phyloP scores from a whole-genome alignment of 2,329 filamentous ascomycete species.

The Aspergillus novofumigatus region DNA sequence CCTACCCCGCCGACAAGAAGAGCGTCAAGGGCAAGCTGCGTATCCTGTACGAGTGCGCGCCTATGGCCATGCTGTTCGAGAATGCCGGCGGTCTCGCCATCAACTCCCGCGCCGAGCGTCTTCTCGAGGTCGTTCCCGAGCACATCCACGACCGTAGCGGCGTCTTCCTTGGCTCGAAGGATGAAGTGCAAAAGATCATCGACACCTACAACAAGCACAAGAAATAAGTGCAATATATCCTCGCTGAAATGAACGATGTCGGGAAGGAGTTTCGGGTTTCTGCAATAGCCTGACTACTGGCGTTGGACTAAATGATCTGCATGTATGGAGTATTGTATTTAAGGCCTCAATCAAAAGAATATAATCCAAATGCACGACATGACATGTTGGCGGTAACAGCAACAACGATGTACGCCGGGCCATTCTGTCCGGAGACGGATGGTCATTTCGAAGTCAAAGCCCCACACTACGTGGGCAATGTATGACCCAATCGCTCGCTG shows the following conservation, averaged over 20 bases:
- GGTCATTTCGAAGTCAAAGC: background rate
- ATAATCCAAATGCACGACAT: background rate
- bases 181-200: constrained; percentile 96
- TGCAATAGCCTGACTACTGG: background rate
- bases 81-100: constrained; percentile 94
- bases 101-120: constrained; percentile 83
- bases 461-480: background rate
- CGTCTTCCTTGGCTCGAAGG: constrained; percentile 92
- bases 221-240: constrained; percentile 20
- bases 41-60: constrained; percentile 96
- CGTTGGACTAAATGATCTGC: background rate
- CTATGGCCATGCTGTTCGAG: constrained; percentile 98
- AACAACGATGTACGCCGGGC: background rate
- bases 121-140: constrained; percentile 85
- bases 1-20: constrained; percentile 97
- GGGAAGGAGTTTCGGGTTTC: constrained; percentile 7
- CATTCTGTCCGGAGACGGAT: background rate
- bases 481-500: background rate
- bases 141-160: constrained; percentile 93
- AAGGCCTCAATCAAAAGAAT: background rate
- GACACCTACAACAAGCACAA: constrained; percentile 61
- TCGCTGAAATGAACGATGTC: constrained; percentile 3
- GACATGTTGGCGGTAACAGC: background rate
- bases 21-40: constrained; percentile 96
- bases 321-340: constrained; percentile 1